Evolutionary conservation across 768 basidiomycete species (phyloP).

Genomic region (Cystobasidium onofrii): DNA sequence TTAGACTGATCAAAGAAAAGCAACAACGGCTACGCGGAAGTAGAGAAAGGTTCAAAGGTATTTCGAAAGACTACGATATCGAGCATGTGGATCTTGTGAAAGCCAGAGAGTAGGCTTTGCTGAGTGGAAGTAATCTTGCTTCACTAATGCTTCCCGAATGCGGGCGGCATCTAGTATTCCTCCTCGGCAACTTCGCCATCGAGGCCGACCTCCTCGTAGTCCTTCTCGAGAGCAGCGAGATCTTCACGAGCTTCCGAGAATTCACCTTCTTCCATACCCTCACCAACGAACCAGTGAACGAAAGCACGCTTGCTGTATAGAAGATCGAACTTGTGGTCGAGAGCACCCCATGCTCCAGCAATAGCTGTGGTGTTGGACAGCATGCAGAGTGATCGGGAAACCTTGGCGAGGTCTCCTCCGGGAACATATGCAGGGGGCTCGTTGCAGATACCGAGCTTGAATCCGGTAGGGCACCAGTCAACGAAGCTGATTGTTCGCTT

Average conservation of each 20-base stretch:
- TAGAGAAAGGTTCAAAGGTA: background rate
- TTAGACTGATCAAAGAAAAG: background rate
- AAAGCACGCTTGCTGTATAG: constrained; percentile 60
- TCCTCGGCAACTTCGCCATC: constrained; percentile 14
- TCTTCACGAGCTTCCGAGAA: constrained; percentile 98
- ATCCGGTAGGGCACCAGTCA: constrained; percentile 96
- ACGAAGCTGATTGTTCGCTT: constrained; percentile 97
- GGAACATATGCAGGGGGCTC: constrained; percentile 87
- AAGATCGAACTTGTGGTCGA: constrained; percentile 94
- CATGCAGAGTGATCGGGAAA: constrained; percentile 92
- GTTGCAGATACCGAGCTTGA: constrained; percentile 98
- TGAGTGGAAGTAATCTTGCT: no score
- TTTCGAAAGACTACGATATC: background rate
- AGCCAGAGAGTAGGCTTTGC: background rate
- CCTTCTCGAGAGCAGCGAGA: constrained; percentile 86
- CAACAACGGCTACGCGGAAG: background rate
- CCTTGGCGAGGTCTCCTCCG: constrained; percentile 89
- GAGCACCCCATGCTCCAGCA: constrained; percentile 88
- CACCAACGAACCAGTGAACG: constrained; percentile 59
- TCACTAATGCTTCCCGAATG: no score
- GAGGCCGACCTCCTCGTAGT: constrained; percentile 27
- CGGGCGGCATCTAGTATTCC: constrained; percentile 30
- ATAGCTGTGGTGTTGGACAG: constrained; percentile 91
- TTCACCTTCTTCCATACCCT: constrained; percentile 99
- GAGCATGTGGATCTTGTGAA: background rate